These are phyloP conservation scores for Aspergillus sclerotiicarbonarius DNA, from an alignment of 495 filamentous ascomycete species.

Conservation along the genomic window DNA sequence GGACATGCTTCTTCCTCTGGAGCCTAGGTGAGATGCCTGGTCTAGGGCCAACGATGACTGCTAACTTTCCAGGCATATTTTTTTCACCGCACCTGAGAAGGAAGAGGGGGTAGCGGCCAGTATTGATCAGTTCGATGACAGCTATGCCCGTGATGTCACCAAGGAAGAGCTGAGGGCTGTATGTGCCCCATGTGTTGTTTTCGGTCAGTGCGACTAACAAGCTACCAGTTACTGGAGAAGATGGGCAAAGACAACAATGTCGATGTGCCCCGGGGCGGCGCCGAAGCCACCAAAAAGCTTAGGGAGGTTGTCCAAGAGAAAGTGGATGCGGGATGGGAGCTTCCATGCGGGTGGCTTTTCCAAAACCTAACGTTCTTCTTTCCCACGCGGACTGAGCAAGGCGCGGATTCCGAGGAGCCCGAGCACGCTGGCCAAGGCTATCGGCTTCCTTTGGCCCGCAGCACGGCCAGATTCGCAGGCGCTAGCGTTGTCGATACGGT, in stretches of 20 bases:
- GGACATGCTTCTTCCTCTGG: conserved; percentile 63
- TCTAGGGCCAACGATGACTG: not conserved
- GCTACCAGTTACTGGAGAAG: conserved; percentile 39
- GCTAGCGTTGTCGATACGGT: conserved; percentile 38
- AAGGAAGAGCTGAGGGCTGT: conserved; percentile 63
- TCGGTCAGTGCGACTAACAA: not conserved
- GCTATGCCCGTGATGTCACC: conserved; percentile 71
- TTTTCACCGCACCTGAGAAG: conserved; percentile 48
- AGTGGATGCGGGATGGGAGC: conserved; percentile 34
- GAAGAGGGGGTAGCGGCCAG: conserved; percentile 47
- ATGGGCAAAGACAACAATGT: conserved; percentile 41
- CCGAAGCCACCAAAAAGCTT: conserved; percentile 51
- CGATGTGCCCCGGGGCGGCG: conserved; percentile 19
- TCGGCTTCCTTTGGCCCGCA: conserved; percentile 31
- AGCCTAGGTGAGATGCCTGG: conserved; percentile 54
- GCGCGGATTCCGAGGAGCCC: not conserved
- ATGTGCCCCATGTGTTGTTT: not conserved
- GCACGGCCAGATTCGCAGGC: conserved; percentile 62
- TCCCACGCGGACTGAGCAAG: conserved; percentile 19
- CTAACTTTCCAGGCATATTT: conserved; percentile 49
- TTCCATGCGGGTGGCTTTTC: conserved; percentile 66
- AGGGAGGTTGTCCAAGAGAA: conserved; percentile 53
- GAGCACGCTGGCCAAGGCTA: conserved; percentile 6
- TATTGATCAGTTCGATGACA: conserved; percentile 77
- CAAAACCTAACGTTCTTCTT: conserved; percentile 58